These are phyloP conservation scores for Pseudogymnoascus sp. DNA, from an alignment of 2,329 filamentous ascomycete species.

Conservation along the genomic window DNA sequence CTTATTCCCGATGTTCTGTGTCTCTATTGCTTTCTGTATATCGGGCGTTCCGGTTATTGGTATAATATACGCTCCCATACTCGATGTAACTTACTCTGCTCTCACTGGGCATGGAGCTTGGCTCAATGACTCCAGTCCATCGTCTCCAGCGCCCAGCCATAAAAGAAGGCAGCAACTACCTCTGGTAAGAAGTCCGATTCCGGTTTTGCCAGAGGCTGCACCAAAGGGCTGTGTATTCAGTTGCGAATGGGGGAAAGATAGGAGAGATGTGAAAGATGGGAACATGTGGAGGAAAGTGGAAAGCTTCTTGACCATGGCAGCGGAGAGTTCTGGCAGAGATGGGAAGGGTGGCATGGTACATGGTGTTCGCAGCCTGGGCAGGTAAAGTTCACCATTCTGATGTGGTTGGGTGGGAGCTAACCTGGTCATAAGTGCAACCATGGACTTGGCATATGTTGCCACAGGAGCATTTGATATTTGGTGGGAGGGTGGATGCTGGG, in stretches of 20 bases:
- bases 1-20: constrained; percentile 74
- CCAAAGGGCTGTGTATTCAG: constrained; percentile 65
- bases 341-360: constrained; percentile 75
- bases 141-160: constrained; percentile 19
- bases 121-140: constrained; percentile 24
- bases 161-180: constrained; percentile 59
- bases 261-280: constrained; percentile 56
- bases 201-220: constrained; percentile 55
- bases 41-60: constrained; percentile 56
- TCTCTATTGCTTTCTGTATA: constrained; percentile 65
- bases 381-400: constrained; percentile 27
- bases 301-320: constrained; percentile 68
- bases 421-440: constrained; percentile 50
- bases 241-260: constrained; percentile 75
- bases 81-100: constrained; percentile 62
- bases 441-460: constrained; percentile 68
- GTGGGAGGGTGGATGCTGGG: constrained; percentile 79
- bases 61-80: constrained; percentile 64
- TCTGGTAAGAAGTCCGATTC: constrained; percentile 53
- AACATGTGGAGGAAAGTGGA: constrained; percentile 67
- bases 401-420: background rate
- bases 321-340: constrained; percentile 52
- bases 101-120: constrained; percentile 61
- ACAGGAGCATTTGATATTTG: constrained; percentile 73
- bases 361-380: constrained; percentile 63